A percentile compares a stretch with the other conserved stretches of the same genome.
These are phyloP conservation scores for Babesia ovis DNA, from an alignment of 169 alveolate species.

Conservation along the genomic window DNA sequence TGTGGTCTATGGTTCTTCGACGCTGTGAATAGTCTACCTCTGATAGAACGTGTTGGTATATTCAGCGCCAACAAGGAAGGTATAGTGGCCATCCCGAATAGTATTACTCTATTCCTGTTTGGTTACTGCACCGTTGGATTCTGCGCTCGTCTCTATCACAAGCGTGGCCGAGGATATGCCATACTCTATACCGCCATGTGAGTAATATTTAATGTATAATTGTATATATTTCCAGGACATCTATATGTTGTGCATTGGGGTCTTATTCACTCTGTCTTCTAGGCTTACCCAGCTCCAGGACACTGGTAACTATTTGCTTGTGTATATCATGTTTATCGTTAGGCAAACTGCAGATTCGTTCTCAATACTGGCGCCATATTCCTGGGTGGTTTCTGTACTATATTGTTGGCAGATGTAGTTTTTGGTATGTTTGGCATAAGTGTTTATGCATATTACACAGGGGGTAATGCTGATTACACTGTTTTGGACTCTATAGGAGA, in stretches of 20 bases:
- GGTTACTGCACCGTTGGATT: conserved; percentile 6
- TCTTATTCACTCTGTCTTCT: conserved; percentile 2
- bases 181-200: neutral
- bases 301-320: conserved; percentile 5
- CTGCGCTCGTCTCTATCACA: neutral
- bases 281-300: conserved; percentile 32
- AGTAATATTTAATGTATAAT: neutral
- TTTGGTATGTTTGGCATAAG: neutral
- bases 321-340: neutral
- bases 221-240: neutral
- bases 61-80: conserved; percentile 60
- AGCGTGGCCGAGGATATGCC: neutral
- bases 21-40: neutral
- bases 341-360: conserved; percentile 24
- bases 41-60: neutral
- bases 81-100: conserved; percentile 42
- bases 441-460: neutral
- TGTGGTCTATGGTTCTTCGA: conserved; percentile 2
- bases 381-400: neutral
- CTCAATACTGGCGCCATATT: neutral
- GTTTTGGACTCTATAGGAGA: conserved; percentile 30
- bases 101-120: conserved; percentile 18
- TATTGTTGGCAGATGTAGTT: neutral
- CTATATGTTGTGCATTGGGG: neutral
- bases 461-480: conserved; percentile 1